Percentiles rank a stretch among this genome's conserved stretches.
These are phyloP conservation scores for Pinus tabuliformis DNA, from an alignment of 75 land plant species.

Conservation along the genomic window DNA sequence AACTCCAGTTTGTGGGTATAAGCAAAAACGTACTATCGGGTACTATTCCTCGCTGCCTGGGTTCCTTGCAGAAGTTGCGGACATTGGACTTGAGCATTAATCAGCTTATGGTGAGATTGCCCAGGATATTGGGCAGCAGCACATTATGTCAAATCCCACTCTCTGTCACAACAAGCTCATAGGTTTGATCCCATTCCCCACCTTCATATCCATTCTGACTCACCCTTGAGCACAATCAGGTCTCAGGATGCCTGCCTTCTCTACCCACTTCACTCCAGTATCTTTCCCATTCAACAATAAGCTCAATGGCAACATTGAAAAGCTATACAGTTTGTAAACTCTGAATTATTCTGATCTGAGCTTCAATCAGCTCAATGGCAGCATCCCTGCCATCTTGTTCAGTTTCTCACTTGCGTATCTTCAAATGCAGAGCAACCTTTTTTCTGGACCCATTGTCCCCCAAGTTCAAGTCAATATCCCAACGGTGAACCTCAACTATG, in stretches of 20 bases:
- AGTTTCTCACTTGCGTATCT: constrained; percentile 41
- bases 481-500: constrained; percentile 71
- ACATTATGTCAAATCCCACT: too few species aligned
- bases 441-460: constrained; percentile 49
- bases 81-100: constrained; percentile 18
- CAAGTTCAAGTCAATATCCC: constrained; percentile 31
- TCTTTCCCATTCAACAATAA: constrained; percentile 60
- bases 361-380: too few species aligned
- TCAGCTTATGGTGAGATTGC: too few species aligned
- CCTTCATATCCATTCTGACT: constrained; percentile 7
- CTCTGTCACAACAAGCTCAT: too few species aligned
- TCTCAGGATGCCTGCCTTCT: constrained; percentile 50
- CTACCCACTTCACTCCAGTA: constrained; percentile 65
- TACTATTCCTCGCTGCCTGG: too few species aligned
- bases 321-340: constrained; percentile 21
- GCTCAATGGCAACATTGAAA: constrained; percentile 38
- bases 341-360: constrained; percentile 29
- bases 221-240: constrained; percentile 54
- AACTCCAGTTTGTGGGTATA: too few species aligned
- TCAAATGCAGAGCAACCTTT: constrained; percentile 50
- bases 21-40: too few species aligned
- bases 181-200: too few species aligned
- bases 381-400: constrained; percentile 28
- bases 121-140: background rate
- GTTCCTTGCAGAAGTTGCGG: too few species aligned